Evolutionary conservation across 257 asterid species (phyloP), one percentile per base, ranked within the genome.

Genomic region (Solanum peruvianum): DNA sequence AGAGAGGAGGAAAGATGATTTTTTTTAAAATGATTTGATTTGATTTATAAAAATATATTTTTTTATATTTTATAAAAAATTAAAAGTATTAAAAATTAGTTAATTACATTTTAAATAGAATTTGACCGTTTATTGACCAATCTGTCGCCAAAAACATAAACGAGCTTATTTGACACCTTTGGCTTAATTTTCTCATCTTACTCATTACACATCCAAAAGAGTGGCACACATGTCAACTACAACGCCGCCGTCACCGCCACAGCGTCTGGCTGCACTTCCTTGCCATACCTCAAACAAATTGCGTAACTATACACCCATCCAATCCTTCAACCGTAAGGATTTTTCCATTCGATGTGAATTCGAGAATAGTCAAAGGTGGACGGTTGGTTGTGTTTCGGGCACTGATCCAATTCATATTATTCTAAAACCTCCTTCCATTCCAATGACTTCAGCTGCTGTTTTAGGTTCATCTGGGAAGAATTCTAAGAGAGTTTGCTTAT

Each of bases 341-440:
- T 52, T 31, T 60, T 77, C 72, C 33, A 87, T 93, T 83, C 92
- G 88, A 3, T 96, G 97, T 94, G 94, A 95, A 89, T 90, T 91
- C 47, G 86, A 41, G 88, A 92, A 81, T 37, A 67, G 58, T 14
- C 93, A 91, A 85, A 95, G 91, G 85, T 95, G 98, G 99, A 97
- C 95, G 14, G 87, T 94, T 67, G 98, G 95, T 80, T 93, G 96
- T 92, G 94, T 90, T 4, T 90, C 98, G 14, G 91, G 96, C n/a
- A 90, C 90, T 52, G 96, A 93, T 87, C 99, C 99, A 2, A 93
- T 94, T 88, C 99, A 95, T 92, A 94, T 97, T 64, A 94, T 97
- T 73, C 94, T 97, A 33, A 95, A 97, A 83, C 98, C 98, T n/a
- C 96, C 98, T 11, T 86, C 88, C 11, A 89, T 86, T 84, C 90